phyloP scores from a whole-genome alignment of 371 early-diverging fungal species.

The Lichtheimia ornata region DNA sequence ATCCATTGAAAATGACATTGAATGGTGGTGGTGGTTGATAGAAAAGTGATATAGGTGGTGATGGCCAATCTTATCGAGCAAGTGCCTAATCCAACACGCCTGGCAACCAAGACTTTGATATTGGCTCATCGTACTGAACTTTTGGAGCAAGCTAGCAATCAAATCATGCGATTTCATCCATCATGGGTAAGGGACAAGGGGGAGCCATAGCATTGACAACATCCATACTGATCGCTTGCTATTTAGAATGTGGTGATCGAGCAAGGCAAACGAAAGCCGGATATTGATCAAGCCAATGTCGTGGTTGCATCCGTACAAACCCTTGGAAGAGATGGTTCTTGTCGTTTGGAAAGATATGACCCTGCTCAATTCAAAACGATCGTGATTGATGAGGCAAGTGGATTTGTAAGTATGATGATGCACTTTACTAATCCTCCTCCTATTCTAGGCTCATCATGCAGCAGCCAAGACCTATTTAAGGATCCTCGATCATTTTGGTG shows the following conservation, averaged over 20 bases:
- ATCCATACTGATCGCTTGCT: background rate
- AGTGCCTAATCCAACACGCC: slow-evolving; percentile 62
- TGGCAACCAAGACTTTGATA: slow-evolving; percentile 76
- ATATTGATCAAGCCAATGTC: slow-evolving; percentile 64
- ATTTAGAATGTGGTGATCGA: slow-evolving; percentile 65
- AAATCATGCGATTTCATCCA: slow-evolving; percentile 61
- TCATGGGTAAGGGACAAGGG: slow-evolving; percentile 41
- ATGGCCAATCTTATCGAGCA: slow-evolving; percentile 80
- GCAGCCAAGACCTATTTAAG: slow-evolving; percentile 73
- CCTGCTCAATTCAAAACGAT: slow-evolving; percentile 82
- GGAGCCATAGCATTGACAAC: background rate
- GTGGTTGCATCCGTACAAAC: slow-evolving; percentile 81
- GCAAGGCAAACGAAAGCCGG: slow-evolving; percentile 60
- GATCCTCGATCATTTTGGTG: slow-evolving; percentile 75
- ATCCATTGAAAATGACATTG: background rate
- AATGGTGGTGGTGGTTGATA: background rate
- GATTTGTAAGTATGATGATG: background rate
- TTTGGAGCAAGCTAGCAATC: slow-evolving; percentile 75
- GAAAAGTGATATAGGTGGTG: slow-evolving; percentile 54
- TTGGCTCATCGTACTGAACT: slow-evolving; percentile 90
- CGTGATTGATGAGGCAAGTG: slow-evolving; percentile 79
- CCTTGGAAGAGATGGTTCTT: slow-evolving; percentile 54
- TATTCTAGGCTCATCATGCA: slow-evolving; percentile 84
- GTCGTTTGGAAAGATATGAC: slow-evolving; percentile 66
- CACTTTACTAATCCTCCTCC: background rate